phyloP scores from a whole-genome alignment of 2,329 filamentous ascomycete species.

The Didymella lethalis region DNA sequence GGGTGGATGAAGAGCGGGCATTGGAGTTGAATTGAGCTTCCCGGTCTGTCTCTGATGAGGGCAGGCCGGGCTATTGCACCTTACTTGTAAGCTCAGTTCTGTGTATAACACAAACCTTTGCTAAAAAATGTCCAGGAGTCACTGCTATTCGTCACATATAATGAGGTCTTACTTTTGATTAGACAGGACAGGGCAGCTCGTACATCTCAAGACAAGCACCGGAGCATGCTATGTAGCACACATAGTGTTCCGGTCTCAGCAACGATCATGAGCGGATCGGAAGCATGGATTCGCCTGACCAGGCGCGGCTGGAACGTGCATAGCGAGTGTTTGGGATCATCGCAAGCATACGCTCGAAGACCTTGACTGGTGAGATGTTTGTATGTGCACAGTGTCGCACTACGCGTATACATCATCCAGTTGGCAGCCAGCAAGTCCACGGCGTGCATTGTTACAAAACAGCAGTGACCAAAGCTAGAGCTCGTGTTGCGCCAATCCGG shows the following conservation, averaged over 20 bases:
- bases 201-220: neutral
- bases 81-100: constrained; percentile 23
- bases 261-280: neutral
- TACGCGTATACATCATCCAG: neutral
- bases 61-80: constrained; percentile 25
- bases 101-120: neutral
- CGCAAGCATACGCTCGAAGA: neutral
- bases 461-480: constrained; percentile 1
- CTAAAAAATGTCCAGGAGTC: constrained; percentile 1
- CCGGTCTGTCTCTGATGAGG: constrained; percentile 24
- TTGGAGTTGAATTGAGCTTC: constrained; percentile 20
- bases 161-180: neutral
- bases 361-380: neutral
- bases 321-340: neutral
- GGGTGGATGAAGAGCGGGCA: neutral
- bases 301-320: neutral
- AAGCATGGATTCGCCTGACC: neutral
- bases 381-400: constrained; percentile 1
- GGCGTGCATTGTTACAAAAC: constrained; percentile 10
- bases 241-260: neutral
- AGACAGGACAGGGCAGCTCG: neutral
- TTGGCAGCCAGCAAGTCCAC: constrained; percentile 2
- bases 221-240: neutral
- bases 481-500: constrained; percentile 1
- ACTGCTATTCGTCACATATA: neutral